These are phyloP conservation scores for Triticum turgidum DNA, from an alignment of 176 grass and related monocot species.

Conservation along the genomic window DNA sequence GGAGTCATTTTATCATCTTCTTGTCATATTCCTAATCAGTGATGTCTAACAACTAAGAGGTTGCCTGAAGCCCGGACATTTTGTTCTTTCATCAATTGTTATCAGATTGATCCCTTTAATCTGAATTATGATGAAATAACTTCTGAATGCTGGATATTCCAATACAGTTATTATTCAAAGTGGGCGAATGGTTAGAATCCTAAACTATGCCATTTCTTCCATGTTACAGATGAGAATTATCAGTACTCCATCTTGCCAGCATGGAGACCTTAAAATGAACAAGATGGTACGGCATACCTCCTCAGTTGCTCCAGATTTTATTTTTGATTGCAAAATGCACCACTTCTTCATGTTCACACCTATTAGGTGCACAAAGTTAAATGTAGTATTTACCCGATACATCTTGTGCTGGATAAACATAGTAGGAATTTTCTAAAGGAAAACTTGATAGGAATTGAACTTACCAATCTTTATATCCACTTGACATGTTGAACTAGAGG, in stretches of 20 bases:
- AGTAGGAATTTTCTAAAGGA: not conserved
- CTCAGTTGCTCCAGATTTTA: constrained; percentile 92
- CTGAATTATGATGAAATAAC: constrained; percentile 12
- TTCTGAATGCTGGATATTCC: constrained; percentile 26
- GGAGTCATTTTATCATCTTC: constrained; percentile 13
- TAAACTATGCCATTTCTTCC: constrained; percentile 17
- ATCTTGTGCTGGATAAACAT: constrained; percentile 26
- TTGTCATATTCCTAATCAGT: constrained; percentile 13
- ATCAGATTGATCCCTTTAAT: constrained; percentile 7
- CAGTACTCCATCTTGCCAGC: not conserved
- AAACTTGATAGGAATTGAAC: constrained; percentile 31
- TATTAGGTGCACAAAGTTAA: constrained; percentile 39
- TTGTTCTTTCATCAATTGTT: not conserved
- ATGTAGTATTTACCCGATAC: constrained; percentile 17
- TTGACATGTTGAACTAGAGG: constrained; percentile 57
- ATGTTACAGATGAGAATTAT: constrained; percentile 6
- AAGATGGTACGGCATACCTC: constrained; percentile 52
- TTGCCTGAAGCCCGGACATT: constrained; percentile 7
- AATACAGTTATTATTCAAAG: constrained; percentile 4
- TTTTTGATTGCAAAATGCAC: constrained; percentile 98
- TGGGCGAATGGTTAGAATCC: constrained; percentile 12
- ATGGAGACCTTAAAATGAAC: constrained; percentile 14
- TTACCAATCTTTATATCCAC: constrained; percentile 88
- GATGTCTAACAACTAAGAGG: not conserved
- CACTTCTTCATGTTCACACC: constrained; percentile 96